These are phyloP conservation scores for Wickerhamiella shivajii DNA, from an alignment of 805 yeast genomes.

Conservation along the genomic window DNA sequence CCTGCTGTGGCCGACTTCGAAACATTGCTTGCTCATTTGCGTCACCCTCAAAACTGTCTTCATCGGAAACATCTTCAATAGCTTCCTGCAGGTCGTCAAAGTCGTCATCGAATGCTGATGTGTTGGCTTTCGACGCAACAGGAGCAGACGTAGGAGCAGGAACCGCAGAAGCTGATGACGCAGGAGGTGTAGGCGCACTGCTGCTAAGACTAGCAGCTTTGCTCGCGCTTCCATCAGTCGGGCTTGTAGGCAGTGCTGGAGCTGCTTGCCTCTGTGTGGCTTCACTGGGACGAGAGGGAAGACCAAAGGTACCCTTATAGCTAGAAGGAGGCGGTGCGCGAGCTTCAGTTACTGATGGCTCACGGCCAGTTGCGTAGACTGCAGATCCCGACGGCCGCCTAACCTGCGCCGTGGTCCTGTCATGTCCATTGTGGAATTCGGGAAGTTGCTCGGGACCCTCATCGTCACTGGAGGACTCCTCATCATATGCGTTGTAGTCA, in stretches of 20 bases:
- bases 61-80: slow-evolving; percentile 19
- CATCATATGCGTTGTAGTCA: slow-evolving; percentile 8
- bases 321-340: too few relatives aligned
- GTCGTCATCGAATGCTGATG: slow-evolving; percentile 21
- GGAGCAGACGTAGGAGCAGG: slow-evolving; percentile 6
- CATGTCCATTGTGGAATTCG: slow-evolving; percentile 1
- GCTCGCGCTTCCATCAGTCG: background rate
- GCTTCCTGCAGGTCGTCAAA: slow-evolving; percentile 28
- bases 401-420: too few relatives aligned
- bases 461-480: slow-evolving; percentile 20
- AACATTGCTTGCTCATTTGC: slow-evolving; percentile 11
- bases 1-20: slow-evolving; percentile 7
- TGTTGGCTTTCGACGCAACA: slow-evolving; percentile 16
- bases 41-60: slow-evolving; percentile 4
- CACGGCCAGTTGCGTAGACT: too few relatives aligned
- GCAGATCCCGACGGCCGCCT: too few relatives aligned
- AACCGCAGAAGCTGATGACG: slow-evolving; percentile 2
- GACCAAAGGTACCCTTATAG: too few relatives aligned
- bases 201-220: background rate
- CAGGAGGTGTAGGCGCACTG: slow-evolving; percentile 7
- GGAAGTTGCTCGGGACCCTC: slow-evolving; percentile 19
- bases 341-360: too few relatives aligned
- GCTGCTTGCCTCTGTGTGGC: too few relatives aligned
- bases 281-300: too few relatives aligned
- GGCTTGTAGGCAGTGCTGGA: too few relatives aligned